These are phyloP conservation scores for Eucalyptus melliodora DNA, from an alignment of 345 rosid genomes.

Conservation along the genomic window DNA sequence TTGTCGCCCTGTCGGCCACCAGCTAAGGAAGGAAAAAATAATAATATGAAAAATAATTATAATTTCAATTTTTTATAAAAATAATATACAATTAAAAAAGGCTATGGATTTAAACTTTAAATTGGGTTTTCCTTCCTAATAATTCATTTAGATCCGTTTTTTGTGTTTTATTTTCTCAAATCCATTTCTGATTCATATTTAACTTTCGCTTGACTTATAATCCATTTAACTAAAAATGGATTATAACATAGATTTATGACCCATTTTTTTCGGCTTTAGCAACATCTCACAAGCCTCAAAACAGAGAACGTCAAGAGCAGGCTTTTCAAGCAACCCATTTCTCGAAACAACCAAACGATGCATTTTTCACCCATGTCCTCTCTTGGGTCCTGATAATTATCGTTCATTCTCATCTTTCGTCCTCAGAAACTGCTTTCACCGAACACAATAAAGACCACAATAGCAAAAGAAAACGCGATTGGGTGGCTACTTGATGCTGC, in stretches of 20 bases:
- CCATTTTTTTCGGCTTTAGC: rapidly evolving
- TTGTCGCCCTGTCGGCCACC: rapidly evolving
- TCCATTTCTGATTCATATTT: rapidly evolving
- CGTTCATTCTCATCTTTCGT: not conserved
- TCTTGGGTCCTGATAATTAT: not conserved
- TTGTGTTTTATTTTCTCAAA: rapidly evolving
- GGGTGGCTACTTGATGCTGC: slow-evolving; percentile 52
- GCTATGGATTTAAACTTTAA: rapidly evolving
- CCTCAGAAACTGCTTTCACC: not conserved
- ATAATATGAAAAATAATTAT: too few relatives aligned
- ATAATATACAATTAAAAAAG: too few relatives aligned
- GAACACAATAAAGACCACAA: not conserved
- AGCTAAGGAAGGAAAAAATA: rapidly evolving
- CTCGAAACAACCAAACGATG: not conserved
- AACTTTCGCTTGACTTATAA: rapidly evolving
- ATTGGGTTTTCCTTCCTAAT: rapidly evolving
- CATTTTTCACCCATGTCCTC: not conserved
- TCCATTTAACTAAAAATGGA: rapidly evolving
- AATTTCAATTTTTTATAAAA: too few relatives aligned
- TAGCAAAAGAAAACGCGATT: not conserved
- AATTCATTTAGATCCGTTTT: rapidly evolving
- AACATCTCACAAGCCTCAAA: not conserved
- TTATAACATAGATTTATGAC: rapidly evolving
- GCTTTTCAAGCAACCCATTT: not conserved
- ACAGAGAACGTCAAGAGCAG: too few relatives aligned